Evolutionary conservation across 169 alveolate species (phyloP), one percentile per base, ranked within the genome.

Genomic region (Cryptosporidium xiaoi): DNA sequence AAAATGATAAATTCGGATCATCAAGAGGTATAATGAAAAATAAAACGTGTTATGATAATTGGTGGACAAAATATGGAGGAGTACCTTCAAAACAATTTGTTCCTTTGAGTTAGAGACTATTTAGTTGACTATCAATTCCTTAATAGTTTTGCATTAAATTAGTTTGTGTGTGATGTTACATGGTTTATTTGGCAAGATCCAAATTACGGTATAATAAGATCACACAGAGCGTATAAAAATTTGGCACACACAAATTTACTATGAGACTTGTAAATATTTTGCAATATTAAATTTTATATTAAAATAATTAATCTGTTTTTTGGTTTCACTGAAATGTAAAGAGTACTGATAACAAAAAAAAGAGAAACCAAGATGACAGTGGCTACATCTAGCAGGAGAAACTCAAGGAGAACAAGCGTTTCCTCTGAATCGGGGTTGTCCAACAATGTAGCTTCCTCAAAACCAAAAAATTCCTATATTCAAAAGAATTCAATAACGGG

Each of bases 51-150:
- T 69, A 51, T 69, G 20, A 44, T 50, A 53, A 27, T 51, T 69
- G 83, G 83, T 69, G 83, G 83, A 69, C 55, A 36, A 53, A 58
- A 18, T 69, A 69, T 69, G 83, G 83, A 29, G 83, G 83, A 27
- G 67, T 56, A n/a, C 27, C n/a, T 29, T 69, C 66, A n/a, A 69
- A 29, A 8, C 83, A 69, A 13, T 69, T 20, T 53, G 83, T 69
- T 1, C 83, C 83, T 51, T 33, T 48, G 10, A 33, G 34, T 53
- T 53, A 31, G 18, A 55, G 1, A 40, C 13, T 1, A 8, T 53
- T 53, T 53, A 6, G 4, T 53, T 53, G 20, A 7, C 64, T n/a
- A 13, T 0, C 16, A 13, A 48, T 48, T 48, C 55, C 20, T 16
- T 13, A 0, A 48, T 8, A 40, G 48, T 40, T 40, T 40, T 40